Evolutionary conservation across 2,329 filamentous ascomycete species (phyloP).

Genomic region (Verticillium alfalfae): DNA sequence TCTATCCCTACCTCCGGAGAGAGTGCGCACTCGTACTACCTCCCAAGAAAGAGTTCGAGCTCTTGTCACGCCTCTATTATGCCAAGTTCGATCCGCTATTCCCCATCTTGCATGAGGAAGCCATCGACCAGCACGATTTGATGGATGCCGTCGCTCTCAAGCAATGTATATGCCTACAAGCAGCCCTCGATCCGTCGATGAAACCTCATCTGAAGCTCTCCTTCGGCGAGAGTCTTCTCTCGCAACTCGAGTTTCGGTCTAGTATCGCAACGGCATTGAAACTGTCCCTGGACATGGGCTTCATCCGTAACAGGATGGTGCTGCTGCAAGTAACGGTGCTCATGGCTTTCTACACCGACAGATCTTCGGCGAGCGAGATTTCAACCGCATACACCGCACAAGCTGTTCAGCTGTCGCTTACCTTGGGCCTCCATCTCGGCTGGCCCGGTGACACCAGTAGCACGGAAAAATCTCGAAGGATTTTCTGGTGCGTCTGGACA

Average conservation of each 20-base stretch:
- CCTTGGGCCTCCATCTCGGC: conserved; percentile 15
- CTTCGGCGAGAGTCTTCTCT: conserved; percentile 4
- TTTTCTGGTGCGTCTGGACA: conserved; percentile 18
- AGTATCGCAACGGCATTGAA: conserved; percentile 9
- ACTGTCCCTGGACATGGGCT: conserved; percentile 10
- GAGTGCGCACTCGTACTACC: conserved; percentile 11
- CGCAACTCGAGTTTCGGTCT: conserved; percentile 10
- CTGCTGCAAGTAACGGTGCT: conserved; percentile 10
- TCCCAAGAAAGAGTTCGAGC: conserved; percentile 7
- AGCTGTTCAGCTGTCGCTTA: conserved; percentile 15
- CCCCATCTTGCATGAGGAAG: conserved; percentile 13
- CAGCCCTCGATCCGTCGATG: conserved; percentile 12
- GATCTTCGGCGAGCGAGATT: conserved; percentile 9
- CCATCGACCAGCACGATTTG: conserved; percentile 11
- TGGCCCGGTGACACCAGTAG: conserved; percentile 15
- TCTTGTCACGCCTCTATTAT: conserved; percentile 11
- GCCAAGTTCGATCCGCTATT: conserved; percentile 15
- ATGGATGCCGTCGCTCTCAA: conserved; percentile 12
- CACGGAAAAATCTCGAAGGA: conserved; percentile 9
- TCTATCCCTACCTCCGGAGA: conserved; percentile 10
- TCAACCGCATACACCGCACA: conserved; percentile 14
- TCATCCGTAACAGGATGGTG: conserved; percentile 10
- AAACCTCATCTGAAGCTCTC: conserved; percentile 10
- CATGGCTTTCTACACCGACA: conserved; percentile 13
- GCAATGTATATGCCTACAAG: conserved; percentile 15